Conservation (phyloP, 345 rosid species). For the Murraya koenigii region DNA sequence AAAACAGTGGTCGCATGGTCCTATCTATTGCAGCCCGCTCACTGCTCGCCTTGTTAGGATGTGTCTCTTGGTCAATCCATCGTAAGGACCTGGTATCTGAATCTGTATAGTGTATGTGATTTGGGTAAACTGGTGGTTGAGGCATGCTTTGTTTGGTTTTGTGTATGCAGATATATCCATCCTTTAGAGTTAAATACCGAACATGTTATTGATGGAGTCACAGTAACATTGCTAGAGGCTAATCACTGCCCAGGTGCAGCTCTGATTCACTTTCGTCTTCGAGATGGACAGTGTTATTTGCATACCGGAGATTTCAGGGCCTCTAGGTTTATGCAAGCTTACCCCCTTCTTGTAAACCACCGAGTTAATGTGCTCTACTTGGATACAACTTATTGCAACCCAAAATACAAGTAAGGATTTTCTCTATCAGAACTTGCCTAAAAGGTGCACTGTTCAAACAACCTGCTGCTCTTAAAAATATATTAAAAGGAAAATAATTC, state of each 20-base stretch:
- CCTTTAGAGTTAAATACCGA: conserved; percentile 53
- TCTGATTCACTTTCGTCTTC: conserved; percentile 56
- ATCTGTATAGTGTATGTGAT: neutral
- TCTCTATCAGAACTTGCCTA: neutral
- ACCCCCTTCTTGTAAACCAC: conserved; percentile 49
- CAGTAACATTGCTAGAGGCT: conserved; percentile 66
- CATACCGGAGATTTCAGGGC: conserved; percentile 94
- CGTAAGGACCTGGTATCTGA: conserved; percentile 31
- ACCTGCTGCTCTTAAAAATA: neutral
- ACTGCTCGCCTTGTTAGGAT: conserved; percentile 63
- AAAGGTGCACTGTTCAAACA: neutral
- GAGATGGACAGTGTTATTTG: conserved; percentile 53
- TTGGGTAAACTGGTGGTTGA: neutral
- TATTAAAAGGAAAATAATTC: neutral
- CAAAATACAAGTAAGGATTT: conserved; percentile 57
- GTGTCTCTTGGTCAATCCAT: conserved; percentile 53
- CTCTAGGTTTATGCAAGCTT: conserved; percentile 54
- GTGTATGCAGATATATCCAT: conserved; percentile 42
- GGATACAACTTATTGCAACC: conserved; percentile 84
- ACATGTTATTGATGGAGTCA: conserved; percentile 50
- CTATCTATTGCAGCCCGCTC: conserved; percentile 61
- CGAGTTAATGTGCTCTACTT: conserved; percentile 60
- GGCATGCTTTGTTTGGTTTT: neutral
- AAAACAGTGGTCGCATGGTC: conserved; percentile 72
- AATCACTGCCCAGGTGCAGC: conserved; percentile 87